Conservation (phyloP, 1,284 basidiomycete species). For the Ceratobasidium sp. region DNA sequence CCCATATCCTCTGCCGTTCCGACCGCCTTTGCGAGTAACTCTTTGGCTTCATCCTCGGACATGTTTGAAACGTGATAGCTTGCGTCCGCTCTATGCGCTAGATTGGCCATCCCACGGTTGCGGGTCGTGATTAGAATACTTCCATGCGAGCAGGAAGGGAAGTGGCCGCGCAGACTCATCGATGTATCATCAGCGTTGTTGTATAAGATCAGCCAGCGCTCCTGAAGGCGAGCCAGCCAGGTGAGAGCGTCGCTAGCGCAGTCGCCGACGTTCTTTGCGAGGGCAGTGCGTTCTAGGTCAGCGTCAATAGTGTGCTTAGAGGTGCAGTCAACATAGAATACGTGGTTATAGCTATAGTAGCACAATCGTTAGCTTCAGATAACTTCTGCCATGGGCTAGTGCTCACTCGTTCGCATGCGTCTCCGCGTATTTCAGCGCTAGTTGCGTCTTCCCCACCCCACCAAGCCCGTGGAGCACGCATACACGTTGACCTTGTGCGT, state of each 20-base stretch:
- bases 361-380: not conserved
- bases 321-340: conserved; percentile 11
- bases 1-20: not conserved
- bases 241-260: not conserved
- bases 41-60: not conserved
- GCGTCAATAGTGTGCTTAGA: not conserved
- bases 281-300: not conserved
- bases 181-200: not conserved
- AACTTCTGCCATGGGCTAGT: not conserved
- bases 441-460: not conserved
- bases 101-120: not conserved
- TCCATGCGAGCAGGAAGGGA: not conserved
- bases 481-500: not conserved
- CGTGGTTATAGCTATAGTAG: not conserved
- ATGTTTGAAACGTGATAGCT: too few species aligned
- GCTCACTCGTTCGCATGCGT: not conserved
- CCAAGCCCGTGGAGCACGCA: conserved; percentile 1
- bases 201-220: not conserved
- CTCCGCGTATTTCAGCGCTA: not conserved
- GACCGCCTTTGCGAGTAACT: not conserved
- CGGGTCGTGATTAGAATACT: conserved; percentile 3
- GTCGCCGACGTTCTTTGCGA: not conserved
- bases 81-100: too few species aligned
- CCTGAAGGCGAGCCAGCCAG: not conserved
- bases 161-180: not conserved